phyloP scores from a whole-genome alignment of 2,329 filamentous ascomycete species.

The Fusarium vanettenii region DNA sequence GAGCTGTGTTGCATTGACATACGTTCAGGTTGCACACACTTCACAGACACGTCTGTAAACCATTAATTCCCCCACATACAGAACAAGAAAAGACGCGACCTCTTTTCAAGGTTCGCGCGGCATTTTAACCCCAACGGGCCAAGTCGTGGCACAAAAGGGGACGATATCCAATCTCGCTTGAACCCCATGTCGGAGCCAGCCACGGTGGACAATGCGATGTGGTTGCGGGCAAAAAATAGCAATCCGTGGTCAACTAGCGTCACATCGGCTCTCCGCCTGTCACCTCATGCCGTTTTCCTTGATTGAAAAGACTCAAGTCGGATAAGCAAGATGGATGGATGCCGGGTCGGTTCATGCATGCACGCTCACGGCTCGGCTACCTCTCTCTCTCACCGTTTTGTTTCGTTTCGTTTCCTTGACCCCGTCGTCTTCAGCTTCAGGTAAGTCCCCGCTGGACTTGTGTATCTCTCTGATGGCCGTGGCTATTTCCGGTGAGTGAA shows the following conservation, averaged over 20 bases:
- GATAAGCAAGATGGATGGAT: neutral
- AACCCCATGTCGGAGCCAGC: constrained; percentile 26
- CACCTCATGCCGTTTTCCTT: constrained; percentile 16
- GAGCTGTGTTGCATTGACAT: constrained; percentile 8
- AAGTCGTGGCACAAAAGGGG: constrained; percentile 15
- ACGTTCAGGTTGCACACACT: constrained; percentile 6
- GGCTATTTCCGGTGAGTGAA: constrained; percentile 19
- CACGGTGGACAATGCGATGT: constrained; percentile 2
- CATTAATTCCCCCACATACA: neutral
- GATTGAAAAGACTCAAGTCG: neutral
- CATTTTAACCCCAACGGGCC: neutral
- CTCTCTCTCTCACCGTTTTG: constrained; percentile 28
- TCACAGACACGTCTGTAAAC: neutral
- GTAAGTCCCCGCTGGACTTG: constrained; percentile 3
- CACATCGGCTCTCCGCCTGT: constrained; percentile 6
- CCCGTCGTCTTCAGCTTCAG: constrained; percentile 33
- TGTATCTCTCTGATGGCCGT: constrained; percentile 1
- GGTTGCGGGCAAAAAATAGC: constrained; percentile 20
- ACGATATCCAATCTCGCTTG: constrained; percentile 39
- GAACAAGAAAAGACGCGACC: neutral
- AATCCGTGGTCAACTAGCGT: constrained; percentile 13
- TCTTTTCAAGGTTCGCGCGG: neutral
- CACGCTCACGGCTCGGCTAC: neutral
- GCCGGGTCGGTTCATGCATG: neutral
- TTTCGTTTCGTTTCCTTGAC: constrained; percentile 22